These are phyloP conservation scores for Ligustrum vulgare DNA, from an alignment of 257 asterid genomes.

Conservation along the genomic window DNA sequence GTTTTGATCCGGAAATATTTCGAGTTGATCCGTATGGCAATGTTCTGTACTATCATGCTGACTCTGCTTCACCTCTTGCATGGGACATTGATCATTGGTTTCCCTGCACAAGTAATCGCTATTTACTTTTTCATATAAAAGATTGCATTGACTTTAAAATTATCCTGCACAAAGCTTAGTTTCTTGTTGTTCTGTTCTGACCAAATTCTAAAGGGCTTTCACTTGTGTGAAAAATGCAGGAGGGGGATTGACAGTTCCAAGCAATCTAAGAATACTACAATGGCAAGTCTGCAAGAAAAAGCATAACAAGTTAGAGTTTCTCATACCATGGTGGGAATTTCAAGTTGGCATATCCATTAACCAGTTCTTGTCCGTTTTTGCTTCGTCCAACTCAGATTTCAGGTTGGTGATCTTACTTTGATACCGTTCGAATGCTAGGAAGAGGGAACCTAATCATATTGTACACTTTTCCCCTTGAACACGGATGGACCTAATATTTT, in stretches of 20 bases:
- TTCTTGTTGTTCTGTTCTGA: neutral
- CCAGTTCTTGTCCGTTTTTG: slow-evolving; percentile 92
- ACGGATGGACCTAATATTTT: neutral
- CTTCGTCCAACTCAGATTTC: slow-evolving; percentile 93
- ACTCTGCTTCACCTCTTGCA: slow-evolving; percentile 92
- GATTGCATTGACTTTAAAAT: neutral
- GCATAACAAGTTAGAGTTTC: slow-evolving; percentile 78
- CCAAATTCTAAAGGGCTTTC: neutral
- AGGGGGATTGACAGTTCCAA: slow-evolving; percentile 94
- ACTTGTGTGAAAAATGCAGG: slow-evolving; percentile 43
- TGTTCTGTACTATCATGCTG: slow-evolving; percentile 91
- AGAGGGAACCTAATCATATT: neutral
- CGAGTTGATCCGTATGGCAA: slow-evolving; percentile 91
- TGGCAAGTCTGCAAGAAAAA: slow-evolving; percentile 90
- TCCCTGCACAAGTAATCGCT: slow-evolving; percentile 82
- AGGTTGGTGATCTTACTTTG: slow-evolving; percentile 41
- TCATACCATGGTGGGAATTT: slow-evolving; percentile 98
- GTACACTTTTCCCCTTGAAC: neutral
- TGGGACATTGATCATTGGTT: slow-evolving; percentile 99
- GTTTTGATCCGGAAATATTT: slow-evolving; percentile 89
- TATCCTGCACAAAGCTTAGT: neutral
- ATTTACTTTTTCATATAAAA: neutral
- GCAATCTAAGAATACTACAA: slow-evolving; percentile 85
- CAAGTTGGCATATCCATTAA: slow-evolving; percentile 86
- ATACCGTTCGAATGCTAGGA: neutral